Percentiles rank a stretch among this genome's conserved stretches.
phyloP scores from a whole-genome alignment of 345 rosid species.

The Lepidium sativum region DNA sequence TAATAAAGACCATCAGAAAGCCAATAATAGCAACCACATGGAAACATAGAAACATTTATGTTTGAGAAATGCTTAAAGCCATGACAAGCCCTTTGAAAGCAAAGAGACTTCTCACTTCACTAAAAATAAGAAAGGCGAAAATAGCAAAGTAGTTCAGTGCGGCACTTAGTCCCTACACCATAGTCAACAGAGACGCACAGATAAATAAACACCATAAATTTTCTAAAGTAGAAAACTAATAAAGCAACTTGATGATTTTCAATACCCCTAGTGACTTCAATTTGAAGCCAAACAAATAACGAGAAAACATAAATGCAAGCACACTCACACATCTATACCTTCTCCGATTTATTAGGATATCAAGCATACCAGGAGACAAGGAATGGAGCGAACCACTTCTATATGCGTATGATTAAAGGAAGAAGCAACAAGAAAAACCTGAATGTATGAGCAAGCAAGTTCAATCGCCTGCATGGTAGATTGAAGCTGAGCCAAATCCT shows the following conservation, averaged over 20 bases:
- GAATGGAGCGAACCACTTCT: neutral
- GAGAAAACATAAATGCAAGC: slow-evolving; percentile 13
- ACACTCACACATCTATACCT: slow-evolving; percentile 2
- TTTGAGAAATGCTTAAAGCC: neutral
- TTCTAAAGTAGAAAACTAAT: neutral
- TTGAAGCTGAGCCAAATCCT: slow-evolving; percentile 62
- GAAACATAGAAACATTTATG: neutral
- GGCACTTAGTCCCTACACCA: neutral
- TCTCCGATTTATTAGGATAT: neutral
- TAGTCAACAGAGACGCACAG: neutral
- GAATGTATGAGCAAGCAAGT: slow-evolving; percentile 82
- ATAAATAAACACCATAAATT: neutral
- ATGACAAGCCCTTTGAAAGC: neutral
- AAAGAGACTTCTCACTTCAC: neutral
- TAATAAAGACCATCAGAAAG: neutral
- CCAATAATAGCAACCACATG: neutral
- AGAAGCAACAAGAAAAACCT: slow-evolving; percentile 37
- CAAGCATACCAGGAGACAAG: neutral
- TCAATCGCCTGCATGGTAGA: slow-evolving; percentile 95
- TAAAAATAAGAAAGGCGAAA: neutral
- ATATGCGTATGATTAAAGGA: slow-evolving; percentile 7
- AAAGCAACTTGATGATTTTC: slow-evolving; percentile 1
- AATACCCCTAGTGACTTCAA: slow-evolving; percentile 8
- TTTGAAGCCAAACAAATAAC: slow-evolving; percentile 7
- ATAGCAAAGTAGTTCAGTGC: neutral